Evolutionary conservation across 768 basidiomycete species (phyloP), one percentile per base, ranked within the genome.

Genomic region (Cystofilobasidium bisporidii): DNA sequence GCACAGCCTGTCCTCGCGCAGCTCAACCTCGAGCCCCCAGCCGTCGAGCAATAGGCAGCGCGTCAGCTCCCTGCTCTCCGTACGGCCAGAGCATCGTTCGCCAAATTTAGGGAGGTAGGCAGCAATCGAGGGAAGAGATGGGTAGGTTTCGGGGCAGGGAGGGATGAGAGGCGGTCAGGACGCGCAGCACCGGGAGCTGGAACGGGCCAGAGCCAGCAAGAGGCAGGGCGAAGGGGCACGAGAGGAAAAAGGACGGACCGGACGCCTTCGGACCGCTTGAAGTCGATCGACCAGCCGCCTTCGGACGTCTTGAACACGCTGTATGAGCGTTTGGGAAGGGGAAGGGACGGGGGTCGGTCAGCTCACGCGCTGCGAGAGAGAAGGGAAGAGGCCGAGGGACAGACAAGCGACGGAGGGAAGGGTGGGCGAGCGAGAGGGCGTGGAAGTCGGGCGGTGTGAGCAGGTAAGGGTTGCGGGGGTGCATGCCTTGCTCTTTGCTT

Each of bases 51-150:
- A 80, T 28, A 97, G 80, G 0, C 88, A 88, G 72, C 86, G 81
- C 2, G 93, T 94, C 71, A 96, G 79, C 53, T 83, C 81, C 73
- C 93, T 91, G n/a, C n/a, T n/a, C n/a, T n/a, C n/a, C n/a, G n/a
- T n/a, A n/a, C n/a, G n/a, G n/a, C n/a, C n/a, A n/a, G n/a, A n/a
- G n/a, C n/a, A n/a, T n/a, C n/a, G n/a, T n/a, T n/a, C n/a, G n/a
- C n/a, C n/a, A n/a, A n/a, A n/a, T n/a, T n/a, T n/a, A n/a, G n/a
- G n/a, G n/a, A n/a, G n/a, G 41, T 43, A 55, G 20, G 72, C 2
- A 6, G 20, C 26, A 18, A 32, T 18, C 26, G n/a, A 33, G 48
- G 26, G 26, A 66, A 26, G 61, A 20, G 32, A 24, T 30, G 53
- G 60, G 36, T n/a, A 5, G 12, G 36, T 6, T 36, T 36, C 36